Conservation (phyloP, 768 basidiomycete genomes). For the Rubroboletus satanas region DNA sequence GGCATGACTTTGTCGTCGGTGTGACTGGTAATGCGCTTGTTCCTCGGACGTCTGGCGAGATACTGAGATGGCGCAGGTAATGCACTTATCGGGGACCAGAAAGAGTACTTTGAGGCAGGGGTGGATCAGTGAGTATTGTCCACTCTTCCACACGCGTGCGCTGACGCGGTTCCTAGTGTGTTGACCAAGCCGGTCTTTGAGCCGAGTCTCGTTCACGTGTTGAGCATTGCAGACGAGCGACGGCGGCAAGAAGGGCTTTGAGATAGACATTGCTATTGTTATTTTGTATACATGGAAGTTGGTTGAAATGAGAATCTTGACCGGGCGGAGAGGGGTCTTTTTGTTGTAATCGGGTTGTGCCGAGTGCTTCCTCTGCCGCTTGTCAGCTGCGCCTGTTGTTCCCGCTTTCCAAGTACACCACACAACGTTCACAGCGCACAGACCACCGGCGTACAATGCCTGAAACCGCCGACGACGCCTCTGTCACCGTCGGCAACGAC, state of each 20-base stretch:
- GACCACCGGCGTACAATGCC: constrained; percentile 29
- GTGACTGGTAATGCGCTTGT: constrained; percentile 53
- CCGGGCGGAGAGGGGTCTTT: constrained; percentile 1
- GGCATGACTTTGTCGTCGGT: constrained; percentile 77
- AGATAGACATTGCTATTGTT: not conserved
- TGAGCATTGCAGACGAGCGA: constrained; percentile 41
- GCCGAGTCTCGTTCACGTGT: constrained; percentile 42
- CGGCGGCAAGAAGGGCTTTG: constrained; percentile 15
- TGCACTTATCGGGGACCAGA: constrained; percentile 58
- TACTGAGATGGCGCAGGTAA: constrained; percentile 41
- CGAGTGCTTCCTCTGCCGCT: constrained; percentile 30
- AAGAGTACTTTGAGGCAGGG: constrained; percentile 72
- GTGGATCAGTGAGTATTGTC: constrained; percentile 58
- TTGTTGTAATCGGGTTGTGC: constrained; percentile 34
- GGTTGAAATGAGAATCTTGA: constrained; percentile 6
- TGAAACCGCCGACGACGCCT: constrained; percentile 23
- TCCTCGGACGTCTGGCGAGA: not conserved
- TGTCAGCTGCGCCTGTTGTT: constrained; percentile 33
- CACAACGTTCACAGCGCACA: constrained; percentile 29
- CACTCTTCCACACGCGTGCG: not conserved
- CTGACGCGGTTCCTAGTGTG: constrained; percentile 43
- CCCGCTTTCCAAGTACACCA: constrained; percentile 23
- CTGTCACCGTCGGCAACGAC: constrained; percentile 12
- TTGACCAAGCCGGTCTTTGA: constrained; percentile 79
- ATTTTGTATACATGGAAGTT: not conserved